Evolutionary conservation across 768 basidiomycete genomes (phyloP).

Genomic region (Podaxis pistillaris): DNA sequence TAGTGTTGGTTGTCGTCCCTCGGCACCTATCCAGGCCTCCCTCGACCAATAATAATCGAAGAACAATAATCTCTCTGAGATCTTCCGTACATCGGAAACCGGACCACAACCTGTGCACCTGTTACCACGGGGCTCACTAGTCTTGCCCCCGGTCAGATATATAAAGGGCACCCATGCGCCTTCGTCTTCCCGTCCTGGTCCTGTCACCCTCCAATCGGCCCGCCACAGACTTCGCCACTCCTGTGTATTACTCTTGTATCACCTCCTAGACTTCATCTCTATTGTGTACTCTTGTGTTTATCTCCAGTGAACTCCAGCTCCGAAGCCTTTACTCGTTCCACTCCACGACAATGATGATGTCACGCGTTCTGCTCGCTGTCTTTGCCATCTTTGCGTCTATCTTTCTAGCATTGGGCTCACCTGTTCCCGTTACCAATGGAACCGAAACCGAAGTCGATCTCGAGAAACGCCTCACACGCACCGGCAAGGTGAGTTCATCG

Average conservation of each 20-base stretch:
- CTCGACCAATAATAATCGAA: slow-evolving; percentile 5
- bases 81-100: slow-evolving; percentile 1
- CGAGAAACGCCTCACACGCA: slow-evolving; percentile 51
- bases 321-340: slow-evolving; percentile 1
- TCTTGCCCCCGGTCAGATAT: slow-evolving; percentile 15
- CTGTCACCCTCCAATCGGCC: not conserved
- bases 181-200: not conserved
- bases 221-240: not conserved
- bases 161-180: slow-evolving; percentile 18
- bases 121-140: not conserved
- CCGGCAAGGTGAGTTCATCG: slow-evolving; percentile 48
- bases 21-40: slow-evolving; percentile 1
- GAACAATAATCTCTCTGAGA: not conserved
- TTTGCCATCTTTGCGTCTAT: slow-evolving; percentile 42
- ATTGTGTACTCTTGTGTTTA: slow-evolving; percentile 12
- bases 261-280: not conserved
- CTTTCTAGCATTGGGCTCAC: slow-evolving; percentile 42
- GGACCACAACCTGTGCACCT: not conserved
- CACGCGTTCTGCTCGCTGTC: slow-evolving; percentile 33
- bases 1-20: not conserved
- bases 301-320: slow-evolving; percentile 10
- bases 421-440: slow-evolving; percentile 34
- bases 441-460: slow-evolving; percentile 30
- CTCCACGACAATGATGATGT: slow-evolving; percentile 29
- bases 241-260: not conserved